These are phyloP conservation scores for Orbilia oligospora DNA, from an alignment of 2,329 filamentous ascomycete species.

Conservation along the genomic window DNA sequence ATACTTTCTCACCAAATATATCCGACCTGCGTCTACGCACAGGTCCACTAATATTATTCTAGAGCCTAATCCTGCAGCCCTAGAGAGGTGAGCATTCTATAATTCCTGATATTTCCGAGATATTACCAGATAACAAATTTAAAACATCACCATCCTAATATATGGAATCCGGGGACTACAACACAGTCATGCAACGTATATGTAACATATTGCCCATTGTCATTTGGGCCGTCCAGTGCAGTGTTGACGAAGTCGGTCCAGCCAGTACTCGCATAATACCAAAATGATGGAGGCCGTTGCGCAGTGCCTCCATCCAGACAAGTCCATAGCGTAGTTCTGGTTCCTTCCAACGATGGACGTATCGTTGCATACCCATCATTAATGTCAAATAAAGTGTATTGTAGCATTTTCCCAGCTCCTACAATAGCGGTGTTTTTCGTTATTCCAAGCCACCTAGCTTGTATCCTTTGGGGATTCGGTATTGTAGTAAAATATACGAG, in stretches of 20 bases:
- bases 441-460: not conserved
- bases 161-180: not conserved
- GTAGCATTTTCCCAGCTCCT: not conserved
- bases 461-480: not conserved
- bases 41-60: too few species aligned
- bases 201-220: not conserved
- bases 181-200: not conserved
- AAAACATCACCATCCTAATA: not conserved
- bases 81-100: not conserved
- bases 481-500: not conserved
- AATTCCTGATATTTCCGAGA: too few species aligned
- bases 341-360: not conserved
- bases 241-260: not conserved
- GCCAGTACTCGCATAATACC: constrained; percentile 6
- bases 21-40: too few species aligned
- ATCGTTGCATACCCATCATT: not conserved
- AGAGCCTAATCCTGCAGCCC: too few species aligned
- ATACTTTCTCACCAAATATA: too few species aligned
- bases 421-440: not conserved
- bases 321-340: not conserved
- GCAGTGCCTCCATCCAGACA: constrained; percentile 4
- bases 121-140: too few species aligned
- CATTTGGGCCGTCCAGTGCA: not conserved
- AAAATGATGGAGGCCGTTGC: not conserved
- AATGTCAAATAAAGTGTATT: not conserved